Conservation (phyloP, 1,284 basidiomycete genomes). For the Rugosomyces carneus region DNA sequence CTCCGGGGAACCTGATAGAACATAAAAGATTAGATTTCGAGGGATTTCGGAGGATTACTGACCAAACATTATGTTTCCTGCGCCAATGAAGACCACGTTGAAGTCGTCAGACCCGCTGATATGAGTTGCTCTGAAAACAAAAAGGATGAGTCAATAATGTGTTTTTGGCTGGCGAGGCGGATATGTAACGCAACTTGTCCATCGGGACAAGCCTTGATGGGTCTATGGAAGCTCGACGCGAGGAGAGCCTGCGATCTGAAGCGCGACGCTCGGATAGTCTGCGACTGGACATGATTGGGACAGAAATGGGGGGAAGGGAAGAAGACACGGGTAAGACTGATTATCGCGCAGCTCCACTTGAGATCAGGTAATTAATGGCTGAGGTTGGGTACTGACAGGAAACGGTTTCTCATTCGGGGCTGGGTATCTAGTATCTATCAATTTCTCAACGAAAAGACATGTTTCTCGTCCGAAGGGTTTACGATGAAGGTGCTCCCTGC, state of each 20-base stretch:
- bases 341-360: conserved; percentile 8
- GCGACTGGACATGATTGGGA: conserved; percentile 17
- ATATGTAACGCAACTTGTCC: conserved; percentile 53
- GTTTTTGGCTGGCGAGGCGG: not conserved
- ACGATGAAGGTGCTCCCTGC: conserved; percentile 29
- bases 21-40: conserved; percentile 1
- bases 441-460: conserved; percentile 14
- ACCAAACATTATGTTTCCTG: conserved; percentile 95
- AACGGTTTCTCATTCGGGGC: conserved; percentile 2
- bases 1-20: conserved; percentile 64
- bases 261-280: conserved; percentile 34
- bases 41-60: conserved; percentile 3
- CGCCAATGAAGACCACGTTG: conserved; percentile 89
- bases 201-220: conserved; percentile 68
- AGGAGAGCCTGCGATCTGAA: conserved; percentile 40
- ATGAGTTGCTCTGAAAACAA: conserved; percentile 44
- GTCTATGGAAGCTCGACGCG: conserved; percentile 67
- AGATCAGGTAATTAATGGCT: conserved; percentile 2
- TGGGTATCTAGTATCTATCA: conserved; percentile 10
- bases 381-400: not conserved
- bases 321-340: conserved; percentile 1
- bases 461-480: not conserved
- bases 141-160: conserved; percentile 11
- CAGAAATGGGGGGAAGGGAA: not conserved
- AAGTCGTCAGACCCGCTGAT: conserved; percentile 63